Evolutionary conservation across 2,329 filamentous ascomycete species (phyloP).

Genomic region (Trichoderma atroviride): DNA sequence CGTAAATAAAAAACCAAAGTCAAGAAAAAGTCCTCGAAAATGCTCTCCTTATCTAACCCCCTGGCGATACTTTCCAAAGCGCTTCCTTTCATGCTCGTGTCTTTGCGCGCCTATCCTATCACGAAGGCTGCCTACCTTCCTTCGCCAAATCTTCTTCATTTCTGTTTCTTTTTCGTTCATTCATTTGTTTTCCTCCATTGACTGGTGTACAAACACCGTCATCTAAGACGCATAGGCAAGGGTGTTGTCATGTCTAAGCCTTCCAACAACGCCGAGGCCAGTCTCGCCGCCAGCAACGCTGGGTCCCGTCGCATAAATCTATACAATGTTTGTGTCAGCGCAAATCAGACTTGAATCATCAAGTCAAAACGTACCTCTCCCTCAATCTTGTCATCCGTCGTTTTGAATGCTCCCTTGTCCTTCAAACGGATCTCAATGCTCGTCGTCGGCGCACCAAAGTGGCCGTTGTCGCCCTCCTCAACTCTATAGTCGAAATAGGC

Average conservation of each 20-base stretch:
- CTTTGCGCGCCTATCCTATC: background rate
- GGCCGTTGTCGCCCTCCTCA: slow-evolving; percentile 47
- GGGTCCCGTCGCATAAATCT: slow-evolving; percentile 74
- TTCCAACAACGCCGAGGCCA: slow-evolving; percentile 64
- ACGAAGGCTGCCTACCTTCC: background rate
- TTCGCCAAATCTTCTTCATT: background rate
- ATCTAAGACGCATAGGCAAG: slow-evolving; percentile 53
- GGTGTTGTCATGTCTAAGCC: slow-evolving; percentile 72
- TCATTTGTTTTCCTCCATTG: background rate
- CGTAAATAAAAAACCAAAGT: background rate
- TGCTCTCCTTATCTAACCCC: background rate
- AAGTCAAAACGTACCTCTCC: slow-evolving; percentile 62
- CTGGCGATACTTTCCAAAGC: background rate
- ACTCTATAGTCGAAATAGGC: slow-evolving; percentile 84
- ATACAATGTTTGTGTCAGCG: background rate
- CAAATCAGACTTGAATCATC: background rate
- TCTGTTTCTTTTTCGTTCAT: background rate
- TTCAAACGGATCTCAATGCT: slow-evolving; percentile 76
- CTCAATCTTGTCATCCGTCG: slow-evolving; percentile 61
- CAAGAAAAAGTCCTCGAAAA: background rate
- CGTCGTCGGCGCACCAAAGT: slow-evolving; percentile 83
- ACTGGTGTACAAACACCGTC: background rate
- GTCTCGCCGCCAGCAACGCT: slow-evolving; percentile 70
- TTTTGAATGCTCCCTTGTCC: slow-evolving; percentile 62
- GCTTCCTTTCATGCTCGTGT: background rate